Evolutionary conservation across 345 rosid genomes (phyloP).

Genomic region (Turnera subulata): DNA sequence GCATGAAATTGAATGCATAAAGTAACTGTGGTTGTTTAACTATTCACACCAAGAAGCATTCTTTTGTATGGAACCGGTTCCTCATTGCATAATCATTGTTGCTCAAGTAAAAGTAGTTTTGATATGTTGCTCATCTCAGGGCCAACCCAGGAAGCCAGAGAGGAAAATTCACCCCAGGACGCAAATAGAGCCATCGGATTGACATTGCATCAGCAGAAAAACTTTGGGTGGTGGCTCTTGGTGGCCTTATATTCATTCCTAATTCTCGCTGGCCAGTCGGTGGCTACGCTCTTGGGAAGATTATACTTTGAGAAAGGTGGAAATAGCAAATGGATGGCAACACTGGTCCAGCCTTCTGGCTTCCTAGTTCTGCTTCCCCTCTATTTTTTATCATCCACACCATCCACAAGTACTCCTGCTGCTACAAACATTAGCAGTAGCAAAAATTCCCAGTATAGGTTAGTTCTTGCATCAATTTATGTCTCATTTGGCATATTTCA

Average conservation of each 20-base stretch:
- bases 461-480: slow-evolving; percentile 28
- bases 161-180: background rate
- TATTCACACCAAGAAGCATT: too few species aligned
- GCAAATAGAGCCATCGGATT: background rate
- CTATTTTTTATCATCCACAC: slow-evolving; percentile 23
- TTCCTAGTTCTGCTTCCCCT: slow-evolving; percentile 50
- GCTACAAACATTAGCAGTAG: too few species aligned
- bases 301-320: slow-evolving; percentile 48
- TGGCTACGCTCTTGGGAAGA: slow-evolving; percentile 38
- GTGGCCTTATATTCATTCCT: slow-evolving; percentile 28
- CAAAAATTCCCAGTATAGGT: slow-evolving; percentile 9
- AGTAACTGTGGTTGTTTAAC: too few species aligned
- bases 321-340: slow-evolving; percentile 45
- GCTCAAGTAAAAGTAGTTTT: too few species aligned
- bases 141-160: background rate
- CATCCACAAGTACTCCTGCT: slow-evolving; percentile 15
- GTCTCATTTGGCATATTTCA: slow-evolving; percentile 29
- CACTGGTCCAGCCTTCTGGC: slow-evolving; percentile 41
- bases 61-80: too few species aligned
- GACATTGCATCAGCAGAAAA: background rate
- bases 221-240: slow-evolving; percentile 33
- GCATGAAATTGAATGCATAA: too few species aligned
- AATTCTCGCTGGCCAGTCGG: slow-evolving; percentile 39
- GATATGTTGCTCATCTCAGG: too few species aligned
- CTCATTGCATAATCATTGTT: too few species aligned